Conservation (phyloP, 1,284 basidiomycete genomes). For the Trametes hirsuta region DNA sequence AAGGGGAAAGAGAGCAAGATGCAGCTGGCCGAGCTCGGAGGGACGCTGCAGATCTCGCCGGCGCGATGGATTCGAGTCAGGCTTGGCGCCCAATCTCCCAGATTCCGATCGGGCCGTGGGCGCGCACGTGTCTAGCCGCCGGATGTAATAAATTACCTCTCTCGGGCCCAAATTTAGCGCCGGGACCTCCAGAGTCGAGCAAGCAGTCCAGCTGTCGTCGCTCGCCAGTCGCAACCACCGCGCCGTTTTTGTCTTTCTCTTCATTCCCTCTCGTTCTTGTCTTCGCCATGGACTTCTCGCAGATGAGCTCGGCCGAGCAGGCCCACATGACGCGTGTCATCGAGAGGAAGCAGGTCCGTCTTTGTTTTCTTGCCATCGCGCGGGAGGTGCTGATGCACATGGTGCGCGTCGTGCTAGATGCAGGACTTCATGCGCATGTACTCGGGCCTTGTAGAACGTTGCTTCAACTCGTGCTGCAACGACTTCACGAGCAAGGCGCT, state of each 20-base stretch:
- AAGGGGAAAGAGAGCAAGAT: slow-evolving; percentile 2
- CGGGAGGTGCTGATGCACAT: slow-evolving; percentile 8
- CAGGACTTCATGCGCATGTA: slow-evolving; percentile 98
- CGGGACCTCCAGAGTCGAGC: neutral
- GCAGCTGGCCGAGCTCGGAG: neutral
- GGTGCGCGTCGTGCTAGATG: slow-evolving; percentile 65
- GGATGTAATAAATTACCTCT: neutral
- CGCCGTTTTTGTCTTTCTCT: neutral
- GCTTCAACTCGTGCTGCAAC: slow-evolving; percentile 94
- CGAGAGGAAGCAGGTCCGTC: slow-evolving; percentile 88
- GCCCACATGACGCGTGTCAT: slow-evolving; percentile 90
- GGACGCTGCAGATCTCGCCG: neutral
- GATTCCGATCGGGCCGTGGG: slow-evolving; percentile 3
- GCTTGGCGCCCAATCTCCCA: neutral
- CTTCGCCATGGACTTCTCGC: slow-evolving; percentile 80
- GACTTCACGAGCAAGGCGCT: slow-evolving; percentile 97
- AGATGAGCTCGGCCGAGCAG: slow-evolving; percentile 85
- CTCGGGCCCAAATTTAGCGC: neutral
- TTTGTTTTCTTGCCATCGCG: neutral
- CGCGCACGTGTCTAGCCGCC: slow-evolving; percentile 5
- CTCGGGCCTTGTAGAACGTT: slow-evolving; percentile 94
- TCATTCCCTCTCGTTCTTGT: neutral
- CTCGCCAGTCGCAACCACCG: neutral
- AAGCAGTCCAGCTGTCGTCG: neutral
- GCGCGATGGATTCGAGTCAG: slow-evolving; percentile 21